phyloP scores from a whole-genome alignment of 768 basidiomycete genomes.

The Psilocybe sp. region DNA sequence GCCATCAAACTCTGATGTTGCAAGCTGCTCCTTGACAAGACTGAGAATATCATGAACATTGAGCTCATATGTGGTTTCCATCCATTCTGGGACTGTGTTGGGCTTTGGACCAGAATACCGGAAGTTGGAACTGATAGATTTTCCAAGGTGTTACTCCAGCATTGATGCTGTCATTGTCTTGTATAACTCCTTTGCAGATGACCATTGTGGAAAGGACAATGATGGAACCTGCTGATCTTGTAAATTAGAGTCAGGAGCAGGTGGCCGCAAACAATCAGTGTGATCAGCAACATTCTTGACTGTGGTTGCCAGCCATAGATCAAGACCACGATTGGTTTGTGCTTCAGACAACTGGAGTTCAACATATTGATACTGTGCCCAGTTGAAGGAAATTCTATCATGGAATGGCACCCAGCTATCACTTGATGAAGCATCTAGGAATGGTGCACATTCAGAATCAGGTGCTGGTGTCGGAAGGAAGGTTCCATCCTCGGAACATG shows the following conservation, averaged over 20 bases:
- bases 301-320: slow-evolving; percentile 22
- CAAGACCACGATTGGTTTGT: slow-evolving; percentile 16
- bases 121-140: too few relatives aligned
- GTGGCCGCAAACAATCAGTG: slow-evolving; percentile 17
- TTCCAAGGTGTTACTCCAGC: too few relatives aligned
- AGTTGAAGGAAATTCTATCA: slow-evolving; percentile 23
- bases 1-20: too few relatives aligned
- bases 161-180: too few relatives aligned
- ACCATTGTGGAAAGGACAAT: too few relatives aligned
- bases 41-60: too few relatives aligned
- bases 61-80: too few relatives aligned
- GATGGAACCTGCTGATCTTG: too few relatives aligned
- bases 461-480: not conserved
- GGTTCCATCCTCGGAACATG: slow-evolving; percentile 11
- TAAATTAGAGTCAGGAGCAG: slow-evolving; percentile 16
- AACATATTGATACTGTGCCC: slow-evolving; percentile 23
- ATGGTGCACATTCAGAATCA: not conserved
- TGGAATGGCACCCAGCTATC: slow-evolving; percentile 25
- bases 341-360: slow-evolving; percentile 20
- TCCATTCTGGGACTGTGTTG: too few relatives aligned
- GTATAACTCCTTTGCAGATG: too few relatives aligned
- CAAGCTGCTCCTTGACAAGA: too few relatives aligned
- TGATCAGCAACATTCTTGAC: not conserved
- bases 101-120: too few relatives aligned
- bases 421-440: slow-evolving; percentile 3